Conservation (phyloP, 2,329 filamentous ascomycete species). For the Sporothrix globosa region DNA sequence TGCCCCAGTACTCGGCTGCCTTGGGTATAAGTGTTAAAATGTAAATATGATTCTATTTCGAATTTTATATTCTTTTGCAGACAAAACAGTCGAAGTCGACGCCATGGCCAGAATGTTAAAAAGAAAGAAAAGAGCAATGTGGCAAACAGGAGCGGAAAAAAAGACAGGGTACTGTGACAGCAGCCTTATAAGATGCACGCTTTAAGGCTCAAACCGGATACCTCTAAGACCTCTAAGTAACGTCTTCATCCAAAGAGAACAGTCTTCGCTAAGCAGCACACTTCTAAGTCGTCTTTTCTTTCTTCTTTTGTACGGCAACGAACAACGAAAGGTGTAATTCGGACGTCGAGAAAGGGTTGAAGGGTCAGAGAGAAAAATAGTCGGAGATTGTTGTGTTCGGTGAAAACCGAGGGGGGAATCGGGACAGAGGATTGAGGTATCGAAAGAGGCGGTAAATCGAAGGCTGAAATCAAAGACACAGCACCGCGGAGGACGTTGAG, state of each 20-base stretch:
- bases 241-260: not conserved
- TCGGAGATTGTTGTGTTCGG: not conserved
- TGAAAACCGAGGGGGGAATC: not conserved
- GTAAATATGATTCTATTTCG: slow-evolving; percentile 21
- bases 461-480: not conserved
- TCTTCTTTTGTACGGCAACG: slow-evolving; percentile 9
- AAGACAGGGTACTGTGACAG: not conserved
- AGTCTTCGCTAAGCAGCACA: not conserved
- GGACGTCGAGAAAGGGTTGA: not conserved
- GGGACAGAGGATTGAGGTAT: not conserved
- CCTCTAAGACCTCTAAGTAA: slow-evolving; percentile 26
- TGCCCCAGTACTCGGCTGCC: not conserved
- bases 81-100: not conserved
- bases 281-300: slow-evolving; percentile 6
- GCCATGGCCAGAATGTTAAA: not conserved
- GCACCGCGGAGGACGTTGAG: not conserved
- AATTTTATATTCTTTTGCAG: slow-evolving; percentile 17
- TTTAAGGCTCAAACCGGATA: not conserved
- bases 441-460: not conserved
- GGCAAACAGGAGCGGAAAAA: not conserved
- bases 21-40: not conserved
- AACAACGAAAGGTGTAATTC: not conserved
- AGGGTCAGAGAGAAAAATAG: not conserved
- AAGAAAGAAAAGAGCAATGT: not conserved
- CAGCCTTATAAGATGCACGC: slow-evolving; percentile 16